phyloP scores from a whole-genome alignment of 1,284 basidiomycete species.

The Anthracocystis panici-leucophaei region DNA sequence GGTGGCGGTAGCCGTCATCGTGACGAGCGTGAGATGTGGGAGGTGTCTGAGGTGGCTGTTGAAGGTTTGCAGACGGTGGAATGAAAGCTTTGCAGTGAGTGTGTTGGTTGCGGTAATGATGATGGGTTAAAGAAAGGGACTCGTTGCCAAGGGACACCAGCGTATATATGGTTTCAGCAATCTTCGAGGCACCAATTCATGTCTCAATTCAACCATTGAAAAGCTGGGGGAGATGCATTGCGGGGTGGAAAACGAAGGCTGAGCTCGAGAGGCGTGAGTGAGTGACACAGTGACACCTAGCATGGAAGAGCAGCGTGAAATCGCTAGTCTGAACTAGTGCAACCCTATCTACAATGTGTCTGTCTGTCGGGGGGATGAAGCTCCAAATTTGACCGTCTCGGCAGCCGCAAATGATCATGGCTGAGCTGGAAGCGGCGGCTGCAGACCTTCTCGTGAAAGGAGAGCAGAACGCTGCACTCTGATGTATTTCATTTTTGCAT shows the following conservation, averaged over 20 bases:
- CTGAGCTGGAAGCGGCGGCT: neutral
- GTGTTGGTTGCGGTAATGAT: too few relatives aligned
- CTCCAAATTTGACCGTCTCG: neutral
- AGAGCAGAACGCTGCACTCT: neutral
- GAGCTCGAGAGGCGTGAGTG: neutral
- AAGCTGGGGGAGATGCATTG: neutral
- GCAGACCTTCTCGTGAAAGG: neutral
- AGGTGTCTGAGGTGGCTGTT: neutral
- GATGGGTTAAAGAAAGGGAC: neutral
- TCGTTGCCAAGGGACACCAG: neutral
- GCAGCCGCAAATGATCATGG: conserved; percentile 5
- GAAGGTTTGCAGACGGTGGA: neutral
- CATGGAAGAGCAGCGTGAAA: conserved; percentile 7
- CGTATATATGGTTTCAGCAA: conserved; percentile 1
- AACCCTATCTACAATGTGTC: too few relatives aligned
- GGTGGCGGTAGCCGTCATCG: conserved; percentile 27
- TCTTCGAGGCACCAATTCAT: neutral
- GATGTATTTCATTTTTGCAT: neutral
- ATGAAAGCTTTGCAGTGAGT: neutral
- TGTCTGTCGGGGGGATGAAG: neutral
- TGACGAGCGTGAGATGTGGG: neutral
- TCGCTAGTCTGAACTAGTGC: neutral
- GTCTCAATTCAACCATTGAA: neutral
- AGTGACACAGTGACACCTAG: neutral
- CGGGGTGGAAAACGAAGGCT: neutral